Evolutionary conservation across 306 rosid species (phyloP), one percentile per base, ranked within the genome.

Genomic region (Morella rubra): DNA sequence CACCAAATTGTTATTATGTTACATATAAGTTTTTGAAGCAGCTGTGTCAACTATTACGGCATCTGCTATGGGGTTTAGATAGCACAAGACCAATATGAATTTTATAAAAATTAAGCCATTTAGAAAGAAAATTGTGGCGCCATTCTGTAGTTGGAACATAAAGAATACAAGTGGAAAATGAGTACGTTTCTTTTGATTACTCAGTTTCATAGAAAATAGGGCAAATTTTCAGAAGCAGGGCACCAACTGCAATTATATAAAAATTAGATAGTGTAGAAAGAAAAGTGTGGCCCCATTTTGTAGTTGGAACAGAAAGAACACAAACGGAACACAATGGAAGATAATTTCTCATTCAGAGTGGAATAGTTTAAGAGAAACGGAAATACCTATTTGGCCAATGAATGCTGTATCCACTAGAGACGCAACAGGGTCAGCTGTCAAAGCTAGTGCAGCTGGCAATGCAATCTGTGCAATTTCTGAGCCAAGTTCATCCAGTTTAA

Each of bases 351-450:
- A 61, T 61, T 61, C 68, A 32, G 16, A 68, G 5, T 18, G 11
- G 7, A 55, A 55, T 51, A 52, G 47, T 5, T 5, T 51, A 56
- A 41, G 52, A 60, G 53, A 71, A 74, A 20, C n/a, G 77, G 44
- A 78, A 68, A 71, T 85, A 91, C 97, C 98, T 69, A 94, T 84
- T 77, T 83, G 96, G 76, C 98, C 98, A 56, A 94, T 94, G 88
- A 94, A 94, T 12, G 96, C 98, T 8, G 98, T 91, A 81, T 94
- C 98, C 47, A 94, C 85, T 16, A 94, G 82, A 73, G 98, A 94
- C 74, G 98, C 98, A 50, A 94, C 82, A 62, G 98, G 98, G 67
- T 94, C 98, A 68, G 98, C 98, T 52, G 97, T 86, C 81, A 94
- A 80, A 74, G 97, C 98, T 72, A 92, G 81, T 67, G 98, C 95